These are phyloP conservation scores for Chlorella sp. DNA, from an alignment of 139 green algal species.

Conservation along the genomic window DNA sequence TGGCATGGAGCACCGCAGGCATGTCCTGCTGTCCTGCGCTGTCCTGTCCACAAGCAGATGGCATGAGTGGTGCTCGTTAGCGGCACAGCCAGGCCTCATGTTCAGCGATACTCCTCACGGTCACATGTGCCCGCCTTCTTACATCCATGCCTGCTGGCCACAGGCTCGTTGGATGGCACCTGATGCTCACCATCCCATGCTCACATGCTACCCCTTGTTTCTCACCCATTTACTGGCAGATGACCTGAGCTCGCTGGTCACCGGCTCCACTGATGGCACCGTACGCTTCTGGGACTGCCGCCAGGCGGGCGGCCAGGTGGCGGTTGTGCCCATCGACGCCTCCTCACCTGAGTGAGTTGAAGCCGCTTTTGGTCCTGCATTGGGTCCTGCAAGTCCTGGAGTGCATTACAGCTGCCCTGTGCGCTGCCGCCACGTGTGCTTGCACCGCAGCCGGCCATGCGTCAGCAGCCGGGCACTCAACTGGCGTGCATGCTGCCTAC, in stretches of 20 bases:
- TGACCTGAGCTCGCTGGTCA: not conserved
- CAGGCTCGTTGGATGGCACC: too few relatives aligned
- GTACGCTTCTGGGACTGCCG: not conserved
- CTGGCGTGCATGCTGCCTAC: not conserved
- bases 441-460: not conserved
- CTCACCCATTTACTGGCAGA: not conserved
- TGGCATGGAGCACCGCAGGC: too few relatives aligned
- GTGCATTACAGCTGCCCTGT: not conserved
- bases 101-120: too few relatives aligned
- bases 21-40: too few relatives aligned
- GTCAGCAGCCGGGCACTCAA: too few relatives aligned
- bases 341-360: constrained; percentile 1
- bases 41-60: too few relatives aligned
- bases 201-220: not conserved
- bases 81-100: too few relatives aligned
- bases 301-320: not conserved
- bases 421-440: not conserved
- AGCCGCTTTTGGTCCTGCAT: too few relatives aligned
- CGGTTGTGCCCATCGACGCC: not conserved
- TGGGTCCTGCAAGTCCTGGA: not conserved
- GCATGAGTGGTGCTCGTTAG: too few relatives aligned
- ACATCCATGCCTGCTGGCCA: too few relatives aligned
- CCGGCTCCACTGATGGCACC: not conserved
- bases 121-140: too few relatives aligned
- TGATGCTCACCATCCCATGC: not conserved